phyloP scores from a whole-genome alignment of 2,329 filamentous ascomycete genomes.

The Ophiostoma sp. region DNA sequence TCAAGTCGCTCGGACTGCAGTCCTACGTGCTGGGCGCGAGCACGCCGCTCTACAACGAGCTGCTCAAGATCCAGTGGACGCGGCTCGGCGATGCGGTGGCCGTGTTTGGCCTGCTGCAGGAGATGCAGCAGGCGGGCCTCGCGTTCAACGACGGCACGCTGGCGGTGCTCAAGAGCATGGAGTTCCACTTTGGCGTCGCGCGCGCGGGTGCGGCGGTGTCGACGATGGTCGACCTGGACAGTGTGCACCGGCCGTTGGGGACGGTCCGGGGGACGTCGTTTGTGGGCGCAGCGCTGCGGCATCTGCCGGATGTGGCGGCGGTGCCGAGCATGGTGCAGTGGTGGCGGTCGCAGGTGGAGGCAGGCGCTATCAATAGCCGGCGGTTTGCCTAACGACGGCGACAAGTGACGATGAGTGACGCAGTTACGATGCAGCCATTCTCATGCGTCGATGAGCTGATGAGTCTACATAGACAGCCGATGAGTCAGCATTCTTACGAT shows the following conservation, averaged over 20 bases:
- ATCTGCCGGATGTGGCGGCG: conserved; percentile 18
- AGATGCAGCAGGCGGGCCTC: conserved; percentile 61
- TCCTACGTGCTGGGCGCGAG: conserved; percentile 68
- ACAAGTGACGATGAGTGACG: no score
- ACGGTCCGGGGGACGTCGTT: conserved; percentile 1
- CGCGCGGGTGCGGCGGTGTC: no score
- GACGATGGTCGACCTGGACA: neutral
- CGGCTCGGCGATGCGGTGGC: conserved; percentile 53
- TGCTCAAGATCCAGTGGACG: conserved; percentile 57
- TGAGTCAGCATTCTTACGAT: no score
- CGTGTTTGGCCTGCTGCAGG: conserved; percentile 53
- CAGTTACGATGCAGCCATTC: no score
- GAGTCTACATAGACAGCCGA: no score
- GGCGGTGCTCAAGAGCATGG: conserved; percentile 34
- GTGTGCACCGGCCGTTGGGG: conserved; percentile 1
- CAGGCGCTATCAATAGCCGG: conserved; percentile 4
- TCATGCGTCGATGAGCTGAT: no score
- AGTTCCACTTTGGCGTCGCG: conserved; percentile 21
- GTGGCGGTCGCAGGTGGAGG: conserved; percentile 20
- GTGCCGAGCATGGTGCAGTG: conserved; percentile 10
- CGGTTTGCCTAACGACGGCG: neutral
- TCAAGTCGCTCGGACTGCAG: conserved; percentile 62
- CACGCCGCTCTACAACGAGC: conserved; percentile 62
- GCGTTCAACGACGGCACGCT: conserved; percentile 49
- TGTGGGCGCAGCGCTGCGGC: conserved; percentile 7